A percentile compares a stretch with the other conserved stretches of the same genome.
phyloP scores from a whole-genome alignment of 441 rosid genomes.

The Gossypium davidsonii region DNA sequence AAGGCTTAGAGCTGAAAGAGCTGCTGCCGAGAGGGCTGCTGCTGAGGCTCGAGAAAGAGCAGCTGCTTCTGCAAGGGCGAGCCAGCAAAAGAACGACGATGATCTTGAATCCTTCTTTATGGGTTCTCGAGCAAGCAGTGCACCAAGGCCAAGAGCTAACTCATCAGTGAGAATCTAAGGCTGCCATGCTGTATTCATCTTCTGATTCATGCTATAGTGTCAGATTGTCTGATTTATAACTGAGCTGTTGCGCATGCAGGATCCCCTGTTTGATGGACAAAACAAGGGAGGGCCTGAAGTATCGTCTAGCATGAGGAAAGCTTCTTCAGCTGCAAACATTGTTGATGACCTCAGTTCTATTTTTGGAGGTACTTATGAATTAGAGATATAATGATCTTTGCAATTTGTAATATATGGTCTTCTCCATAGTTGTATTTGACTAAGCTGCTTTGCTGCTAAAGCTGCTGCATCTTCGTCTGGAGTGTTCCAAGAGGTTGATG shows the following conservation, averaged over 20 bases:
- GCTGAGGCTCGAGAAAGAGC: slow-evolving; percentile 55
- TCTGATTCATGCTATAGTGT: neutral
- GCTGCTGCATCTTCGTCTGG: slow-evolving; percentile 50
- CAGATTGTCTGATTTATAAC: slow-evolving; percentile 18
- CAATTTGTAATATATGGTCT: neutral
- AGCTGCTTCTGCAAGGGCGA: slow-evolving; percentile 73
- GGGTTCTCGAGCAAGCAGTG: slow-evolving; percentile 68
- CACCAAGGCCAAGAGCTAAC: slow-evolving; percentile 72
- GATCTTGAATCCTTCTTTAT: slow-evolving; percentile 81
- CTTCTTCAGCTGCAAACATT: slow-evolving; percentile 67
- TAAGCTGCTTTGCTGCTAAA: slow-evolving; percentile 30
- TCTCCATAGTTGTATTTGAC: slow-evolving; percentile 16
- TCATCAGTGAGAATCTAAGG: slow-evolving; percentile 44
- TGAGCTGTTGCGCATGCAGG: slow-evolving; percentile 36
- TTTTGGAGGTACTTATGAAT: slow-evolving; percentile 56
- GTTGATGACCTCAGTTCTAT: slow-evolving; percentile 85
- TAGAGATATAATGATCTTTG: slow-evolving; percentile 3
- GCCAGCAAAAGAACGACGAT: slow-evolving; percentile 51
- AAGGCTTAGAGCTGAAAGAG: slow-evolving; percentile 47
- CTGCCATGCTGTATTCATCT: slow-evolving; percentile 12
- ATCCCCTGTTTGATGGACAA: slow-evolving; percentile 61
- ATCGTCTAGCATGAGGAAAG: slow-evolving; percentile 62
- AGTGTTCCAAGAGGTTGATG: slow-evolving; percentile 78
- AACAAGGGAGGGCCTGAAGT: slow-evolving; percentile 59
- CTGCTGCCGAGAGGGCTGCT: slow-evolving; percentile 36